These are phyloP conservation scores for Clavariopsis aquatica DNA, from an alignment of 495 filamentous ascomycete species.

Conservation along the genomic window DNA sequence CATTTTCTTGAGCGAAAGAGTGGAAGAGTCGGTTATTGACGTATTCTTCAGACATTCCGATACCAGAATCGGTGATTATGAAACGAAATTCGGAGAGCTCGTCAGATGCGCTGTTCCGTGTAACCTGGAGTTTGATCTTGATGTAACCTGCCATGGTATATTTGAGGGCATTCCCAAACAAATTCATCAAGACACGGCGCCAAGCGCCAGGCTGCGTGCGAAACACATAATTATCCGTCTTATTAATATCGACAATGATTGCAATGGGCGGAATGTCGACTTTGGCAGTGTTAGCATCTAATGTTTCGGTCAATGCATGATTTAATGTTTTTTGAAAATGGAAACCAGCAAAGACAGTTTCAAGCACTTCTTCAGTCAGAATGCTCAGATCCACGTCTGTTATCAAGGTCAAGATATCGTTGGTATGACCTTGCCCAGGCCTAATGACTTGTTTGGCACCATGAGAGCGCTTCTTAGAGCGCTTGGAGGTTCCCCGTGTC, in stretches of 20 bases:
- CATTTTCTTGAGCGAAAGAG: constrained; percentile 72
- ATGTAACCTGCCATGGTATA: constrained; percentile 60
- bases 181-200: constrained; percentile 75
- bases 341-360: constrained; percentile 59
- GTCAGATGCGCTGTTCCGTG: constrained; percentile 40
- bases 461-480: constrained; percentile 21
- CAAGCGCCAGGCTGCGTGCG: constrained; percentile 70
- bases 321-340: constrained; percentile 40
- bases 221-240: constrained; percentile 60
- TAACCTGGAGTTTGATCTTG: constrained; percentile 57
- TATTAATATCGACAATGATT: constrained; percentile 65
- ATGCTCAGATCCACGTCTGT: constrained; percentile 48
- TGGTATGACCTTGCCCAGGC: constrained; percentile 21
- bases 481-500: constrained; percentile 44
- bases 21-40: constrained; percentile 66
- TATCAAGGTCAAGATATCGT: constrained; percentile 40
- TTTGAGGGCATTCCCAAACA: constrained; percentile 82
- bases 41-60: constrained; percentile 69
- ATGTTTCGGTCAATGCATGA: constrained; percentile 7
- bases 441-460: constrained; percentile 17
- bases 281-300: constrained; percentile 20
- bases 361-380: constrained; percentile 60
- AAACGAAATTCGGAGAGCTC: constrained; percentile 47
- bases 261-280: constrained; percentile 48
- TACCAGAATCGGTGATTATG: constrained; percentile 64